Conservation (phyloP, 805 yeast genomes). For the Starmerella cellae region DNA sequence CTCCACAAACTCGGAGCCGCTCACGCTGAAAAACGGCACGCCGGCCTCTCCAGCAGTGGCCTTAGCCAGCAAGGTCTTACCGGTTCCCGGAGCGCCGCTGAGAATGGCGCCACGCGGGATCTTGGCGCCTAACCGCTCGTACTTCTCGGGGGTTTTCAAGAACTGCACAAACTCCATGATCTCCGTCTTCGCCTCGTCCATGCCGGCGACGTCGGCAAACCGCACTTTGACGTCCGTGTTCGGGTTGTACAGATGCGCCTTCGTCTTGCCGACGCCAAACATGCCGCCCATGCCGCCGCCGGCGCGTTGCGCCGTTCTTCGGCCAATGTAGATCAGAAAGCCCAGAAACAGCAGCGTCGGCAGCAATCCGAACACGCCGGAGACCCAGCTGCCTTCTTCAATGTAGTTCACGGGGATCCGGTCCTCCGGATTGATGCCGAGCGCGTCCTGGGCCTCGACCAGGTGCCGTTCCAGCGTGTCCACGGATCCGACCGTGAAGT, state of each 20-base stretch:
- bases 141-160: constrained; percentile 69
- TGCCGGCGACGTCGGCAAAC: constrained; percentile 87
- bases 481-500: constrained; percentile 79
- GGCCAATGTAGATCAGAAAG: constrained; percentile 56
- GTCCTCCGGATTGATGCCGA: constrained; percentile 53
- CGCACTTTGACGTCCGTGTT: constrained; percentile 70
- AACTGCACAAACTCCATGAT: constrained; percentile 91
- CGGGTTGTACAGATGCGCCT: constrained; percentile 67
- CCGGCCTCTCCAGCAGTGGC: constrained; percentile 97
- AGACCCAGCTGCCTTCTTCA: constrained; percentile 52
- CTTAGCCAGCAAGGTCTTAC: constrained; percentile 82
- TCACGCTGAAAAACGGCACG: constrained; percentile 80
- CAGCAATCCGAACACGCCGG: constrained; percentile 52
- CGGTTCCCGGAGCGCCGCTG: constrained; percentile 95
- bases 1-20: constrained; percentile 92
- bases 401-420: constrained; percentile 67
- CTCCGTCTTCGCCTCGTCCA: constrained; percentile 88
- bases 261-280: constrained; percentile 54
- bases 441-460: constrained; percentile 54
- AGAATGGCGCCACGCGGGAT: constrained; percentile 91
- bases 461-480: constrained; percentile 75
- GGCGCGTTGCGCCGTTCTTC: constrained; percentile 31
- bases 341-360: constrained; percentile 76
- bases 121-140: constrained; percentile 81
- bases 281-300: constrained; percentile 45